A percentile compares a stretch with the other conserved stretches of the same genome.
These are phyloP conservation scores for Exophiala bonariae DNA, from an alignment of 2,329 filamentous ascomycete species.

Conservation along the genomic window DNA sequence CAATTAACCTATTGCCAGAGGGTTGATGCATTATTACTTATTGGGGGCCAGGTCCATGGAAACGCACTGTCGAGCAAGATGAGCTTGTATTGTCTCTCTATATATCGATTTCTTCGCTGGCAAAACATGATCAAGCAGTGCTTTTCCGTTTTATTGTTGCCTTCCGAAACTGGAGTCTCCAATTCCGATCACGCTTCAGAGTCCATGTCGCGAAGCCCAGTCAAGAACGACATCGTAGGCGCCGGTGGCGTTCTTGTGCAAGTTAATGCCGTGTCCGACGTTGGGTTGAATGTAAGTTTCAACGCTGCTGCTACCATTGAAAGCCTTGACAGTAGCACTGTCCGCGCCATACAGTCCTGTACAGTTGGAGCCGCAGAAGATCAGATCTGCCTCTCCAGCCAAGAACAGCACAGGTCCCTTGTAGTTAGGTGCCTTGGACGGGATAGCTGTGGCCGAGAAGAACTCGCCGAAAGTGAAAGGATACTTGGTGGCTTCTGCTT, in stretches of 20 bases:
- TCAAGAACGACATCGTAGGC: conserved; percentile 30
- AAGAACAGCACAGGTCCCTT: conserved; percentile 30
- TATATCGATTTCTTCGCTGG: too few species aligned
- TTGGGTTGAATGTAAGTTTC: conserved; percentile 29
- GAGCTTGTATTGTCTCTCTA: too few species aligned
- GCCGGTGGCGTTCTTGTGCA: conserved; percentile 32
- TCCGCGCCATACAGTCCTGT: conserved; percentile 26
- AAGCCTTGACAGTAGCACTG: conserved; percentile 19
- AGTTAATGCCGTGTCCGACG: conserved; percentile 32
- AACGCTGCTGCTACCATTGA: conserved; percentile 25
- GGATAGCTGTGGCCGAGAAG: conserved; percentile 20
- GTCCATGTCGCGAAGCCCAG: conserved; percentile 31
- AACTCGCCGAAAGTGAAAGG: conserved; percentile 32
- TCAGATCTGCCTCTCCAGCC: conserved; percentile 24
- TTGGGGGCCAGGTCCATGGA: too few species aligned
- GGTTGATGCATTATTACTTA: too few species aligned
- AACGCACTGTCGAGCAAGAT: too few species aligned
- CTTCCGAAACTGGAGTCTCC: too few species aligned
- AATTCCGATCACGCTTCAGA: too few species aligned
- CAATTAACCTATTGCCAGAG: too few species aligned
- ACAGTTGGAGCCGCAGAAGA: conserved; percentile 32
- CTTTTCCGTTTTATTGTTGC: too few species aligned
- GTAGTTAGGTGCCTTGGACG: conserved; percentile 18
- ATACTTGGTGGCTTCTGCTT: conserved; percentile 35
- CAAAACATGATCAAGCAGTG: too few species aligned